Percentiles rank a stretch among this genome's conserved stretches.
Conservation (phyloP, 108 stramenopile genomes). For the Cyclotella atomus region DNA sequence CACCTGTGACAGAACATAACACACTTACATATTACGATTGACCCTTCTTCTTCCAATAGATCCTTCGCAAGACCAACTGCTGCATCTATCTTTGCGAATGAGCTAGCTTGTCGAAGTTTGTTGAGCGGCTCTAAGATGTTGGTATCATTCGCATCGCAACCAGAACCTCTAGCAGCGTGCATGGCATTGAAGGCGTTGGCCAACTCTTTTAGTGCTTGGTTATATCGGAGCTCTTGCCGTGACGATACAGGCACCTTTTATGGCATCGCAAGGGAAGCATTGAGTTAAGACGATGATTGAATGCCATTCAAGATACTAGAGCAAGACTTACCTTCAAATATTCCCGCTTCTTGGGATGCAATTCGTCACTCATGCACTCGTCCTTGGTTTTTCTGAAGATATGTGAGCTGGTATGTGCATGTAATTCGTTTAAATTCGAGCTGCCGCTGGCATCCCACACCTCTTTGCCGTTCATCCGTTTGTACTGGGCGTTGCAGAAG, state of each 20-base stretch:
- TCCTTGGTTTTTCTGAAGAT: constrained; percentile 85
- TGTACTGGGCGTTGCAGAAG: constrained; percentile 75
- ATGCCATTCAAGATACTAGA: not conserved
- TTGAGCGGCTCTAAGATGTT: constrained; percentile 64
- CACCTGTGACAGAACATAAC: too few relatives aligned
- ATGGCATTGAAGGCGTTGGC: constrained; percentile 41
- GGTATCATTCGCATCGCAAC: constrained; percentile 36
- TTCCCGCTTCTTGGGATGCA: constrained; percentile 73
- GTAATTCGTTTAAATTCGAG: constrained; percentile 45
- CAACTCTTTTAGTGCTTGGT: constrained; percentile 64
- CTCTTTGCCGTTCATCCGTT: constrained; percentile 41
- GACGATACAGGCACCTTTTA: not conserved
- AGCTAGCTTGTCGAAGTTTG: constrained; percentile 50
- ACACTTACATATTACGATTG: constrained; percentile 53
- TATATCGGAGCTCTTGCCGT: constrained; percentile 41
- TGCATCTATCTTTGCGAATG: constrained; percentile 69
- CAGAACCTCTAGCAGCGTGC: constrained; percentile 19
- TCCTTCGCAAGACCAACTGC: constrained; percentile 61
- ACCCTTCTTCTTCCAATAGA: constrained; percentile 63
- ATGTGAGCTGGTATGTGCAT: constrained; percentile 63
- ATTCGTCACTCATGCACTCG: constrained; percentile 65
- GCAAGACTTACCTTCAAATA: constrained; percentile 27
- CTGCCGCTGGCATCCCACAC: constrained; percentile 66
- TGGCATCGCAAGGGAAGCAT: not conserved
- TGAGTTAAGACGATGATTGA: not conserved